Conservation (phyloP, 2,329 filamentous ascomycete species). For the Sclerotinia spermophila region DNA sequence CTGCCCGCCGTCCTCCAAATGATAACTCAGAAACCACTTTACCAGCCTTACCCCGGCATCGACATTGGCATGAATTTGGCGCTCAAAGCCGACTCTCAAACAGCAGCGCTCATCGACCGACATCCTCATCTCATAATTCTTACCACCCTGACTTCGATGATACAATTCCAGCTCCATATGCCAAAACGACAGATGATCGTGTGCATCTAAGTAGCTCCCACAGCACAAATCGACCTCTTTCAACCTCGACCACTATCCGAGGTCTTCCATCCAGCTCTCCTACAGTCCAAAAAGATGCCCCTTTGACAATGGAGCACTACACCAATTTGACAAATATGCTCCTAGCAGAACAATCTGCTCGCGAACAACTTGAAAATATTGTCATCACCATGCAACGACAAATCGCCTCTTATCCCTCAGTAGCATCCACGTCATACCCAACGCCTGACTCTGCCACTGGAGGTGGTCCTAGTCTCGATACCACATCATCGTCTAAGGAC, state of each 20-base stretch:
- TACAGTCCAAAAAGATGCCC: conserved; percentile 29
- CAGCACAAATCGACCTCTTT: conserved; percentile 31
- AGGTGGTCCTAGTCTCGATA: conserved; percentile 11
- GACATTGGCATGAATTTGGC: conserved; percentile 21
- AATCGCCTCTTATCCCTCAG: conserved; percentile 22
- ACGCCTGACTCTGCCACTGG: conserved; percentile 14
- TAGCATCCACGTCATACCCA: conserved; percentile 20
- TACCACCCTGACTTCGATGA: conserved; percentile 29
- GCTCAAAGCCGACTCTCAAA: conserved; percentile 27
- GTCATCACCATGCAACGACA: conserved; percentile 47
- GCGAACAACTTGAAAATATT: conserved; percentile 53
- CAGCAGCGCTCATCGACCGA: conserved; percentile 29
- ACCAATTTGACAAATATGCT: conserved; percentile 50
- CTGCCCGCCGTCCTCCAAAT: conserved; percentile 26
- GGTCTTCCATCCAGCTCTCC: conserved; percentile 32
- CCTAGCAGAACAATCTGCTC: conserved; percentile 53
- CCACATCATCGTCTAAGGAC: not conserved
- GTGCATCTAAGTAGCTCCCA: conserved; percentile 18
- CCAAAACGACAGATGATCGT: conserved; percentile 18
- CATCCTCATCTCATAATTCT: conserved; percentile 29
- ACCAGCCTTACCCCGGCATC: conserved; percentile 24
- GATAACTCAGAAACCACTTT: conserved; percentile 31
- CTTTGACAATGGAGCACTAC: conserved; percentile 46
- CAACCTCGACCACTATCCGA: conserved; percentile 36
- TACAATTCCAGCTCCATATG: conserved; percentile 19